Base-by-base conservation (phyloP, 805 yeast species). In the Pichia insulana region DNA sequence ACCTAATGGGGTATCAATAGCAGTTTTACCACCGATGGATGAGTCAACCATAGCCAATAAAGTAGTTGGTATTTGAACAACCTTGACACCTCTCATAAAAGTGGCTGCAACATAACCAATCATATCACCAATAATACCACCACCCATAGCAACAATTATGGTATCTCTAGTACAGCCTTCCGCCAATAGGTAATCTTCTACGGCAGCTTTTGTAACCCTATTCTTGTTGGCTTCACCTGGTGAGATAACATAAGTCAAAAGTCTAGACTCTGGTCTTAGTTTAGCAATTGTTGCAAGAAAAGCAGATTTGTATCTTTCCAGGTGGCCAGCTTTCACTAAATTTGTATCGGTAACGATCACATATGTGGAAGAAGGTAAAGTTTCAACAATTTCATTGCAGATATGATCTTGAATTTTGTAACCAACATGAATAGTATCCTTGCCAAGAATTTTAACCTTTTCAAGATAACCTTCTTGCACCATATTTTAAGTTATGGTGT, bases 101-200 rank as follows among this genome's bases (percentile, higher is more conserved):
- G 98, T 92, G 27, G 98, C 90, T n/a, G 98, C 98, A 34, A 92
- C 97, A 60, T 78, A 92, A 4, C 98, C 98, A 51, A 90, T 85
- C 98, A 92, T 90, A 59, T 92, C 98, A 46, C 98, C 98, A 62
- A 92, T 90, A 40, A 92, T 94, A 54, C 98, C 98, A 51, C 98
- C 98, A 48, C 98, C 98, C 46, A 92, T 77, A 8, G 98, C 98
- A 37, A 92, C 65, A 44, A 92, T 79, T 20, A 92, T 86, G 3
- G 97, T 88, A 61, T 92, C 98, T 64, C 98, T 77, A 13, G 97
- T 92, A 63, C 98, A 92, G 20, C 95, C 95, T 56, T 86, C 65
- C 5, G 64, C 56, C 48, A 92, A 72, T 55, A 92, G 67, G 63
- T 74, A 90, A 63, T 92, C 98, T 66, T 92, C 98, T 43, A 92